phyloP scores from a whole-genome alignment of 73 alveolate genomes.

The Paramecium caudatum region DNA sequence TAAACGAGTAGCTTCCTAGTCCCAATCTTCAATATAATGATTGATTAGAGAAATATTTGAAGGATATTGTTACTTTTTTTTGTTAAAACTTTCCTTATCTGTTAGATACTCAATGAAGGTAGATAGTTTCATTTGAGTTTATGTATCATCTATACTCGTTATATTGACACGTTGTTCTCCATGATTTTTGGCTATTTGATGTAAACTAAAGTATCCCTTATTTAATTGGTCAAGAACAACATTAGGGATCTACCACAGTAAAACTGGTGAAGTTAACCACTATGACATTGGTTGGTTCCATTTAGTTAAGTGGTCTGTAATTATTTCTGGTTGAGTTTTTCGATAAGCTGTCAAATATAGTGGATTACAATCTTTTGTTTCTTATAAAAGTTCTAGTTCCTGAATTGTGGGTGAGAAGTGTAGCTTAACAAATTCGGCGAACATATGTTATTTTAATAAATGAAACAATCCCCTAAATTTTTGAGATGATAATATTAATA shows the following conservation, averaged over 20 bases:
- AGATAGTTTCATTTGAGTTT: background rate
- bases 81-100: background rate
- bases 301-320: background rate
- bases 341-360: background rate
- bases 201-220: slow-evolving; percentile 24
- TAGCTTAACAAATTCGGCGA: slow-evolving; percentile 25
- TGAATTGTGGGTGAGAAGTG: background rate
- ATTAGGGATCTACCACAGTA: background rate
- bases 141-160: background rate
- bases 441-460: background rate
- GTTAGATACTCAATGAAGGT: background rate
- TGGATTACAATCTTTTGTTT: background rate
- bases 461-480: background rate
- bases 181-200: background rate
- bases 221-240: slow-evolving; percentile 37
- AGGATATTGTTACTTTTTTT: background rate
- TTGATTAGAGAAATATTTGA: background rate
- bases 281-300: background rate
- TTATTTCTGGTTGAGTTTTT: background rate
- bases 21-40: slow-evolving; percentile 1
- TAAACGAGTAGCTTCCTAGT: background rate
- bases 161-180: background rate
- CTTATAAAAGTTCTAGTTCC: background rate
- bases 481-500: background rate
- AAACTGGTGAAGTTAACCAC: background rate